Percentiles rank a stretch among this genome's conserved stretches.
Evolutionary conservation across 768 basidiomycete species (phyloP).

Genomic region (Agaricus subrufescens): DNA sequence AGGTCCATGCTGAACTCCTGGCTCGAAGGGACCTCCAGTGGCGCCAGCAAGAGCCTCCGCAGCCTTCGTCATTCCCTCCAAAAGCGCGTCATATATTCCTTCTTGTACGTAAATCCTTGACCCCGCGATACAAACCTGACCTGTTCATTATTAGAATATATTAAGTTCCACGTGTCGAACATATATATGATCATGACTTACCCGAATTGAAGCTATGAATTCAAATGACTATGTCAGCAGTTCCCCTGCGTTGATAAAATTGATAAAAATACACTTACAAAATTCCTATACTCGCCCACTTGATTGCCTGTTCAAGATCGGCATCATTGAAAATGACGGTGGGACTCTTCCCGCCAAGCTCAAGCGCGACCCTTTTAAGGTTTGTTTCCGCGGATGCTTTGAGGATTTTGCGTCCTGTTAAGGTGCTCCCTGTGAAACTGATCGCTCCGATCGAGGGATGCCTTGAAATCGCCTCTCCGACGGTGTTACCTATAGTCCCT

Average conservation of each 20-base stretch:
- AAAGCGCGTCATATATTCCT: slow-evolving; percentile 74
- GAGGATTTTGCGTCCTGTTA: slow-evolving; percentile 70
- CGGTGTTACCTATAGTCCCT: slow-evolving; percentile 33
- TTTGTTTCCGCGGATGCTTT: slow-evolving; percentile 72
- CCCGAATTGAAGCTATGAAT: slow-evolving; percentile 23
- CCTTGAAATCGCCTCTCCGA: slow-evolving; percentile 61
- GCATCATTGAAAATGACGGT: slow-evolving; percentile 64
- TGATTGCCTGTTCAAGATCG: slow-evolving; percentile 58
- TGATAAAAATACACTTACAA: slow-evolving; percentile 41
- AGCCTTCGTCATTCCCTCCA: slow-evolving; percentile 47
- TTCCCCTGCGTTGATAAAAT: not conserved
- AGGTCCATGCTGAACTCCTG: slow-evolving; percentile 61
- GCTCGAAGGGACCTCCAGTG: slow-evolving; percentile 61
- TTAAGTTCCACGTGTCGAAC: not conserved
- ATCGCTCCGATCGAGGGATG: slow-evolving; percentile 67
- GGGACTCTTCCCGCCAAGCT: slow-evolving; percentile 70
- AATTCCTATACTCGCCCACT: slow-evolving; percentile 63
- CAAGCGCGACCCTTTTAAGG: slow-evolving; percentile 72
- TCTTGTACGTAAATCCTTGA: slow-evolving; percentile 82
- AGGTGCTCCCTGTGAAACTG: slow-evolving; percentile 76
- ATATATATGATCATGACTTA: not conserved
- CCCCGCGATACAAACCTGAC: slow-evolving; percentile 81
- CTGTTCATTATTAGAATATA: not conserved
- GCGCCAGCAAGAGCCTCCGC: slow-evolving; percentile 42
- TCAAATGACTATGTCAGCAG: too few species aligned